Evolutionary conservation across 306 rosid genomes (phyloP), one percentile per base, ranked within the genome.

Genomic region (Astragalus glycyphyllos): DNA sequence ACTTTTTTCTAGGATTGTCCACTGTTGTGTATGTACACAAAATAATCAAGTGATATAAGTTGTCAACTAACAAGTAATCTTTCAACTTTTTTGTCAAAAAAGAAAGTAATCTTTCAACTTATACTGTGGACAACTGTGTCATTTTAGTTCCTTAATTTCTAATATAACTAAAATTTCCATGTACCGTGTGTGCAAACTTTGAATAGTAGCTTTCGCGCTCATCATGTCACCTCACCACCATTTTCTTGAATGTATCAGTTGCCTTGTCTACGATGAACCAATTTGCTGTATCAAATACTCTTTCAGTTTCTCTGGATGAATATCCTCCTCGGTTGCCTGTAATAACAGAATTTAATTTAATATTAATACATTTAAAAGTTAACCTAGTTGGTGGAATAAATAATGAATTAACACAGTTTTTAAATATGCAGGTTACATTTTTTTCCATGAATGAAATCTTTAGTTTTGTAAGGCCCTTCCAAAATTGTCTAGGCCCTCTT

Each of bases 261-360:
- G 62, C 62, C 35, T 59, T 50, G 68, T 67, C 75, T 59, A 50
- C 48, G 70, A 63, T 56, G 60, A 15, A 12, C 56, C 44, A 50
- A 63, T 73, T 47, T 80, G 77, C 75, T 76, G 75, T 48, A 81
- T 77, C 74, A 91, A 72, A 49, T 61, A 79, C 37, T 84, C 80
- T 59, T 65, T 84, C 59, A 91, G 67, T 55, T 81, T 85, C 42
- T 48, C 58, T 8, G 84, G 78, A 51, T 80, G 83, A 66, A 85
- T 82, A 67, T 82, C 88, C 20, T 73, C 56, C 34, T 53, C 68
- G 15, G 79, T 80, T 46, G 89, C 88, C 96, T 85, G 80, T 46
- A 10, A 10, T 53, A 58, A 77, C 37, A 64, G 71, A 62, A 72
- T 53, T 67, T 56, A 77, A 34, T 48, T 67, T 56, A 77, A 34